Conservation (phyloP, 495 filamentous ascomycete genomes). For the Articulospora tetracladia region DNA sequence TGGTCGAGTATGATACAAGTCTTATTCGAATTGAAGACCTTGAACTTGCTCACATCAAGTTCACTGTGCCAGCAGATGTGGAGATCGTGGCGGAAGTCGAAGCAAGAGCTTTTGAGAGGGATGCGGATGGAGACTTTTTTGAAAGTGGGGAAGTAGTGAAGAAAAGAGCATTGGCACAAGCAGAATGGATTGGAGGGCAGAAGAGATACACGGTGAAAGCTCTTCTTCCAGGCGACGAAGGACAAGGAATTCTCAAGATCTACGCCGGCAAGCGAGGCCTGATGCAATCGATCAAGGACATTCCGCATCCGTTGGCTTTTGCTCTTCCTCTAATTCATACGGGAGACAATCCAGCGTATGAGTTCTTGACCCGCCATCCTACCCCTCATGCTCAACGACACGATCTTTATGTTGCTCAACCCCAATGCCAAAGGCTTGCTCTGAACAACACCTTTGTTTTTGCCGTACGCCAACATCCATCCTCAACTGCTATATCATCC, state of each 20-base stretch:
- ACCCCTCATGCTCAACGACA: slow-evolving; percentile 96
- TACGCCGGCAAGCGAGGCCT: slow-evolving; percentile 92
- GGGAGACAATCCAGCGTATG: slow-evolving; percentile 88
- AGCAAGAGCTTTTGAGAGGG: slow-evolving; percentile 70
- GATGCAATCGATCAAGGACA: slow-evolving; percentile 93
- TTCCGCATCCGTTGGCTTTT: slow-evolving; percentile 86
- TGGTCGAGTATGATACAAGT: slow-evolving; percentile 90
- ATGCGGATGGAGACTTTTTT: slow-evolving; percentile 87
- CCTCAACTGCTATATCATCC: slow-evolving; percentile 47
- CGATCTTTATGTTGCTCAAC: slow-evolving; percentile 93
- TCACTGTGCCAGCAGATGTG: slow-evolving; percentile 81
- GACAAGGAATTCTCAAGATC: slow-evolving; percentile 83
- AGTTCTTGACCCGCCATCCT: slow-evolving; percentile 88
- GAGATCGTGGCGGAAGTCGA: slow-evolving; percentile 95
- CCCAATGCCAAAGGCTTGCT: slow-evolving; percentile 81
- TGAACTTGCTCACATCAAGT: slow-evolving; percentile 85
- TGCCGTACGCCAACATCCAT: slow-evolving; percentile 86
- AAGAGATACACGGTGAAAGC: slow-evolving; percentile 94
- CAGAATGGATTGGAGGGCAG: slow-evolving; percentile 80
- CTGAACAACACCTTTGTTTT: slow-evolving; percentile 98
- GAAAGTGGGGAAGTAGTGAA: slow-evolving; percentile 84
- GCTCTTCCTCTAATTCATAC: slow-evolving; percentile 87
- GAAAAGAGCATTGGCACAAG: slow-evolving; percentile 85
- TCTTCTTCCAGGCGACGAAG: slow-evolving; percentile 84
- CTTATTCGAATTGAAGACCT: slow-evolving; percentile 81